Base-by-base conservation (phyloP, 1,139 yeast species). In the Nakaseomyces uthaithaninus region DNA sequence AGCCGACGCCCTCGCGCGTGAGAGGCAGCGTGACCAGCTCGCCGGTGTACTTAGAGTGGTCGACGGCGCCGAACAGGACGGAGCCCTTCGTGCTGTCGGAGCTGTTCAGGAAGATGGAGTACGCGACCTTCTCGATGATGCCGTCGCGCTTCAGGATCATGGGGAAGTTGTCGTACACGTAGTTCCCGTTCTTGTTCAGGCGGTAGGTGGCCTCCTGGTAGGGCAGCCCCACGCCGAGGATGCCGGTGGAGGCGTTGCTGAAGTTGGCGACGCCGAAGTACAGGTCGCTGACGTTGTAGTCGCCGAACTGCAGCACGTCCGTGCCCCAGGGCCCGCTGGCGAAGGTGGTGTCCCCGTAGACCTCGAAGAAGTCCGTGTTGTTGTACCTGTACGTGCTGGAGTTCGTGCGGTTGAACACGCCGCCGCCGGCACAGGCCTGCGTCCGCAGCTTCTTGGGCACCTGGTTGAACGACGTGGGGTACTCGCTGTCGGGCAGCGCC, bases 321-420 rank as follows among this genome's bases (percentile, higher is more conserved):
- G 59, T 34, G 70, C 79, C 74, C 77, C 77, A 78, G 28, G 64
- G 47, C 15, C 87, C 87, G 3, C 49, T 42, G 42, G 86, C 84
- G 49, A 55, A 64, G 30, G 82, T 67, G 4, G 60, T 56, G 55
- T 80, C 89, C 16, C 77, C 86, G 53, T 81, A 81, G 23, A 59
- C 45, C 47, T 80, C 80, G 36, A 52, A 48, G 49, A 71, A 71
- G n/a, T n/a, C n/a, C 23, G 36, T 12, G 10, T 75, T 66, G 19
- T 63, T 57, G 51, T 74, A 72, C 26, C 61, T 54, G n/a, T 51
- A 38, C 60, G 66, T 75, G 6, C 74, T 51, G 2, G 65, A 45
- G 1, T 79, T 74, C 4, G 53, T 41, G 20, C 55, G 43, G 18
- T 64, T 61, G 51, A 73, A 64, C 53, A 72, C 77, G 6, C 76